Conservation (phyloP, 1,284 basidiomycete species). For the Rhodotorula sp. region DNA sequence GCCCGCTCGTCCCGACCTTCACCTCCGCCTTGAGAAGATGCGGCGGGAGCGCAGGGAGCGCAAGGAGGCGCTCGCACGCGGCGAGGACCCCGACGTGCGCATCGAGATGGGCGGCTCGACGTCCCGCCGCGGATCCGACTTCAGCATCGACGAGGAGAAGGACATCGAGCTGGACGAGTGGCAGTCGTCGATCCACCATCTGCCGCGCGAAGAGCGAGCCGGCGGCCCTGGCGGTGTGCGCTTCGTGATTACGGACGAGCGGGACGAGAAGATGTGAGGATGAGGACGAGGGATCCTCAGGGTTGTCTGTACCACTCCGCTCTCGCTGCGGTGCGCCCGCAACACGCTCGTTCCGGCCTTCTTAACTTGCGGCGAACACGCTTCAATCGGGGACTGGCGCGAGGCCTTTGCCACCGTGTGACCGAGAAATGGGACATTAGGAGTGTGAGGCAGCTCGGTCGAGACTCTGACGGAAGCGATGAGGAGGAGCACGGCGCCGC, state of each 20-base stretch:
- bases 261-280: background rate
- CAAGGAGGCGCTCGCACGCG: conserved; percentile 3
- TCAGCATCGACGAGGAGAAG: conserved; percentile 12
- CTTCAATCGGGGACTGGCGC: too few species aligned
- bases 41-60: conserved; percentile 17
- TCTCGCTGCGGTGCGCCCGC: background rate
- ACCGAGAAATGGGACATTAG: too few species aligned
- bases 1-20: conserved; percentile 29
- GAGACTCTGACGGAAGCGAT: too few species aligned
- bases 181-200: background rate
- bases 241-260: conserved; percentile 1
- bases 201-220: background rate
- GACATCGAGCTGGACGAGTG: conserved; percentile 16
- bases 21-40: conserved; percentile 21
- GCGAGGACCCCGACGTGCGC: background rate
- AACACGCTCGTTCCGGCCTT: too few species aligned
- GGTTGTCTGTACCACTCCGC: background rate
- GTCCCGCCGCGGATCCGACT: background rate
- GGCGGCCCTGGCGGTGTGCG: background rate
- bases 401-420: too few species aligned
- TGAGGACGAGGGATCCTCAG: background rate
- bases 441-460: too few species aligned
- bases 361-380: too few species aligned
- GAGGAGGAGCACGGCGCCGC: too few species aligned
- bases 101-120: background rate